Base-by-base conservation (phyloP, 2,329 filamentous ascomycete genomes). In the Fusarium sp. region DNA sequence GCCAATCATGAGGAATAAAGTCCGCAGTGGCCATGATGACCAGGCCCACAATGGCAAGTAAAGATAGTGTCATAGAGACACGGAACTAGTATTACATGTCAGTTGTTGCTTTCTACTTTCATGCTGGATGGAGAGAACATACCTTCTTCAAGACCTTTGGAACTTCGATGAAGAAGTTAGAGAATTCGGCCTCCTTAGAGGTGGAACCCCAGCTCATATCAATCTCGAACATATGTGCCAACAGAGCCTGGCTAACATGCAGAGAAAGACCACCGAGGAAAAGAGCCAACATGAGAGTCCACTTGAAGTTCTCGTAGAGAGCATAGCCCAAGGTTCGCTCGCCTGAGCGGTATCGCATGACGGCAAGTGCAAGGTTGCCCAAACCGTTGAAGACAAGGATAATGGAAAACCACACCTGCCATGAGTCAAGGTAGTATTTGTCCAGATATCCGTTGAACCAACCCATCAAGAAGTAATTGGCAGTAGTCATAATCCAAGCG, bases 121-220 rank as follows among this genome's bases (percentile, higher is more conserved):
- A 63, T 62, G 75, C 69, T 77, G 26, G 62, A 69, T 71, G 52
- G 79, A 73, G 75, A 71, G 78, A 83, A 77, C 90, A 87, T 78
- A 93, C 93, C 75, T 88, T 89, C 79, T 89, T 90, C 71, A 95
- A 77, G 39, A 96, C 91, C 75, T 91, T 91, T 32, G 91, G 90
- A 19, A 94, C 87, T 76, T 96, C 93, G 62, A 92, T 91, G 80
- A 94, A 95, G 80, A 96, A 96, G 78, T 93, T 91, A 24, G 91
- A 90, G 74, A 91, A 89, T 72, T 93, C 90, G 48, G 88, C 87
- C 80, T 97, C 93, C 80, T 96, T 96, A 39, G 89, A 86, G 1
- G 93, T 96, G 2, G 92, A 89, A 49, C 92, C 92, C 93, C 93
- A 96, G 4, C 87, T 88, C 90, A 96, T 95, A 79, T 96, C 86